Percentiles rank a stretch among this genome's conserved stretches.
Conservation (phyloP, 306 rosid species). For the Styphnolobium japonicum region DNA sequence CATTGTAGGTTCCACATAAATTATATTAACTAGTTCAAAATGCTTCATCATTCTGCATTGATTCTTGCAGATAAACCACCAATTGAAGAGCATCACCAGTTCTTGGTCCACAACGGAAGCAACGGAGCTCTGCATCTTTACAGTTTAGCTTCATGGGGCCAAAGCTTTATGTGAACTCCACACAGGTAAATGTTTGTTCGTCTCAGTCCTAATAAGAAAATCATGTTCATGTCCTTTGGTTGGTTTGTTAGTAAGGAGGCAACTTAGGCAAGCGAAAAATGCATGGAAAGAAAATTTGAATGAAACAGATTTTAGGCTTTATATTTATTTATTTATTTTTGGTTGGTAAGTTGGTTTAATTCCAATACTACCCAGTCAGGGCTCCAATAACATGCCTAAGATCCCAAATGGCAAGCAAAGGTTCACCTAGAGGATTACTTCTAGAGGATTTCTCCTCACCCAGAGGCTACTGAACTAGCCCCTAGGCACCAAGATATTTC, state of each 20-base stretch:
- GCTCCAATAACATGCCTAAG: too few species aligned
- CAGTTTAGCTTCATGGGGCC: slow-evolving; percentile 98
- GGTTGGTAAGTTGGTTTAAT: too few species aligned
- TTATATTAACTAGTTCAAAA: slow-evolving; percentile 5
- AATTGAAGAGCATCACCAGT: slow-evolving; percentile 89
- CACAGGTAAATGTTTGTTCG: slow-evolving; percentile 49
- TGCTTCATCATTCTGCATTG: slow-evolving; percentile 14
- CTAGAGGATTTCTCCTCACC: too few species aligned
- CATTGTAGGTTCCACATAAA: not conserved
- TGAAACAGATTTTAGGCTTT: not conserved
- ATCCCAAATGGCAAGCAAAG: too few species aligned
- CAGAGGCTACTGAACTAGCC: too few species aligned
- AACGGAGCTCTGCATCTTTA: slow-evolving; percentile 64
- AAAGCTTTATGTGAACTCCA: slow-evolving; percentile 81
- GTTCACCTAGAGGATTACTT: too few species aligned
- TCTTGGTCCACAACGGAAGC: slow-evolving; percentile 93
- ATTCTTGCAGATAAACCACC: slow-evolving; percentile 87
- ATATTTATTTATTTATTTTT: too few species aligned
- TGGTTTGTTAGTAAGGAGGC: not conserved
- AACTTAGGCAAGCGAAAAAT: not conserved
- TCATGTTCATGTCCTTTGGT: slow-evolving; percentile 2
- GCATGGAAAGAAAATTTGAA: not conserved
- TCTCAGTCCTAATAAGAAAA: not conserved
- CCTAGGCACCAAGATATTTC: too few species aligned
- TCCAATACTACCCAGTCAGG: too few species aligned